These are phyloP conservation scores for Begonia masoniana DNA, from an alignment of 306 rosid species.

Conservation along the genomic window DNA sequence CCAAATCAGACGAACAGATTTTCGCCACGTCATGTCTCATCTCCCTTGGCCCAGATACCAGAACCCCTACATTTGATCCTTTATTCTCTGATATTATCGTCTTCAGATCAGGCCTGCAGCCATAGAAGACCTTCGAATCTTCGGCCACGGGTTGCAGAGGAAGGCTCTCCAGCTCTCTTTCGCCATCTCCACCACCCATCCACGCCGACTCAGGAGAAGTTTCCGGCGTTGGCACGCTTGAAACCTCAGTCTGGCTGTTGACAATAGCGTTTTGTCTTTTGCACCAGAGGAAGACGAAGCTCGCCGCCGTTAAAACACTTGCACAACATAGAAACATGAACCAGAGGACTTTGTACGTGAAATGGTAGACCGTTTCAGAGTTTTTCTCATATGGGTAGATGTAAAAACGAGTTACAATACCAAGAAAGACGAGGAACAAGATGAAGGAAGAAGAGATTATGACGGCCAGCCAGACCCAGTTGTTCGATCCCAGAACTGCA, in stretches of 20 bases:
- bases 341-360: constrained; percentile 20
- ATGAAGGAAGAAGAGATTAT: constrained; percentile 22
- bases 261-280: constrained; percentile 16
- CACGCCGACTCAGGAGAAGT: background rate
- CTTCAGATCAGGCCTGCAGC: constrained; percentile 27
- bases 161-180: constrained; percentile 29
- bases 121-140: constrained; percentile 22
- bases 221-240: background rate
- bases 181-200: constrained; percentile 9
- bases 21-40: constrained; percentile 40
- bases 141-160: constrained; percentile 13
- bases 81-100: constrained; percentile 13
- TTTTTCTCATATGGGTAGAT: constrained; percentile 17
- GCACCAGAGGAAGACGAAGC: constrained; percentile 16
- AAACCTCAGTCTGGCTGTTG: background rate
- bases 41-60: constrained; percentile 36
- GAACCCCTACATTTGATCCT: constrained; percentile 34
- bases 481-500: constrained; percentile 15
- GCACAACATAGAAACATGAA: constrained; percentile 21
- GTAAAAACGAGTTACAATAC: constrained; percentile 21
- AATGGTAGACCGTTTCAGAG: constrained; percentile 11
- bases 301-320: constrained; percentile 18
- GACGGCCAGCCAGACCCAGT: constrained; percentile 27
- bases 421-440: constrained; percentile 19
- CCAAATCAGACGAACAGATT: constrained; percentile 33